Percentiles rank a stretch among this genome's conserved stretches.
Evolutionary conservation across 352 stramenopile species (phyloP).

Genomic region (Globisporangium canariense): DNA sequence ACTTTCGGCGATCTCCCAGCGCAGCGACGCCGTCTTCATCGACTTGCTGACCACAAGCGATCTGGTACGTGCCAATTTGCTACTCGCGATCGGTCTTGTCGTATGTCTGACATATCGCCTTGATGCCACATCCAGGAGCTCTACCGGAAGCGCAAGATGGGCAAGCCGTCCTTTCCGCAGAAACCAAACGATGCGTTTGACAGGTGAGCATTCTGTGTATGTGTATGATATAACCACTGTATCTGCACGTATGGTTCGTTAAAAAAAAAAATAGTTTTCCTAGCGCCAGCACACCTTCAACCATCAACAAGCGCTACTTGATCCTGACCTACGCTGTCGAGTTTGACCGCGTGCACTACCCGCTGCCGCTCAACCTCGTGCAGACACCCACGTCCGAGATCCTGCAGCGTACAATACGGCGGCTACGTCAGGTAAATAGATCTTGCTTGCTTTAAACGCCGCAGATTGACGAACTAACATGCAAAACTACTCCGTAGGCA

Average conservation of each 20-base stretch:
- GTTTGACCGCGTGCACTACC: constrained; percentile 94
- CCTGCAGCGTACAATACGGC: constrained; percentile 77
- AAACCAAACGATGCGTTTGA: constrained; percentile 18
- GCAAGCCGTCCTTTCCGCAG: constrained; percentile 11
- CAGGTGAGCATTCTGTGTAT: background rate
- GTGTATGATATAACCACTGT: background rate
- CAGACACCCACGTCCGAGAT: constrained; percentile 60
- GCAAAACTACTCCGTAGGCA: background rate
- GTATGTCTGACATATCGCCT: background rate
- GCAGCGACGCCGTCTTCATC: constrained; percentile 86
- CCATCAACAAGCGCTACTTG: constrained; percentile 81
- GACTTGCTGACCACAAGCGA: constrained; percentile 90
- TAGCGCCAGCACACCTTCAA: background rate
- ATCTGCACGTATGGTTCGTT: background rate
- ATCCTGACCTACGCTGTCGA: constrained; percentile 93
- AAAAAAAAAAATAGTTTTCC: constrained; percentile 7
- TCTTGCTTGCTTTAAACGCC: no score
- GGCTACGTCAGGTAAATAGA: constrained; percentile 42
- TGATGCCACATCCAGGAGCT: constrained; percentile 38
- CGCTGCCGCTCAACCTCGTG: constrained; percentile 79
- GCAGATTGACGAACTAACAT: no score
- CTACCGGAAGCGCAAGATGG: constrained; percentile 75
- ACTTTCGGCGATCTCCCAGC: constrained; percentile 62
- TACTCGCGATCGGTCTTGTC: background rate
- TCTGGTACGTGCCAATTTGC: constrained; percentile 31